These are phyloP conservation scores for Sonneratia alba DNA, from an alignment of 345 rosid species.

Conservation along the genomic window DNA sequence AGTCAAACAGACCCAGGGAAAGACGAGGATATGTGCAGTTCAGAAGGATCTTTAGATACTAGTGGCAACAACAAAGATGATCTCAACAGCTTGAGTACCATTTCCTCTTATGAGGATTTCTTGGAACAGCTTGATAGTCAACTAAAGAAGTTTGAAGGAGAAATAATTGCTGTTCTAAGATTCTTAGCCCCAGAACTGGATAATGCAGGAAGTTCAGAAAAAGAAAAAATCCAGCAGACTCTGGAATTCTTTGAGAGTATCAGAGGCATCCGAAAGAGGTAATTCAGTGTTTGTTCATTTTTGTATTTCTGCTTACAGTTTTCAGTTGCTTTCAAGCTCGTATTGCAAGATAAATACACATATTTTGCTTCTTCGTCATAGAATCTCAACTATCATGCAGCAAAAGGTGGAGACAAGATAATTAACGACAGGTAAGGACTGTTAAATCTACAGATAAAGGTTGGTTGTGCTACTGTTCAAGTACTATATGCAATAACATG, in stretches of 20 bases:
- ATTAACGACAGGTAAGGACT: not conserved
- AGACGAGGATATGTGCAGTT: constrained; percentile 18
- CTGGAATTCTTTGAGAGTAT: constrained; percentile 56
- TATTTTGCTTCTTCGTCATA: constrained; percentile 13
- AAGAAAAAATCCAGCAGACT: constrained; percentile 47
- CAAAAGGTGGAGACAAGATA: constrained; percentile 12
- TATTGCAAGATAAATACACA: not conserved
- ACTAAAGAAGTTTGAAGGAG: constrained; percentile 53
- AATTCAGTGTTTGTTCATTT: not conserved
- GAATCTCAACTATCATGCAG: constrained; percentile 27
- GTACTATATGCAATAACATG: not conserved
- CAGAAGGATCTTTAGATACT: constrained; percentile 17
- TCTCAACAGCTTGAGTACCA: constrained; percentile 16
- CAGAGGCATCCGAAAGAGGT: constrained; percentile 47
- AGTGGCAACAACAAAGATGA: constrained; percentile 18
- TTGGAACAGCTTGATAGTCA: constrained; percentile 51
- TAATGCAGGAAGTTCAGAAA: constrained; percentile 38
- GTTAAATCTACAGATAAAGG: not conserved
- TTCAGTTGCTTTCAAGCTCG: not conserved
- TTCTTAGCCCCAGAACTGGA: constrained; percentile 44
- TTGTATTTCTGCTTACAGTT: not conserved
- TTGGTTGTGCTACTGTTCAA: not conserved
- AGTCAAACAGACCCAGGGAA: constrained; percentile 10
- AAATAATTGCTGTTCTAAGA: constrained; percentile 51
- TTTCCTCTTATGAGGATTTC: constrained; percentile 53